phyloP scores from a whole-genome alignment of 2,329 filamentous ascomycete species.

The Aureobasidium lini region DNA sequence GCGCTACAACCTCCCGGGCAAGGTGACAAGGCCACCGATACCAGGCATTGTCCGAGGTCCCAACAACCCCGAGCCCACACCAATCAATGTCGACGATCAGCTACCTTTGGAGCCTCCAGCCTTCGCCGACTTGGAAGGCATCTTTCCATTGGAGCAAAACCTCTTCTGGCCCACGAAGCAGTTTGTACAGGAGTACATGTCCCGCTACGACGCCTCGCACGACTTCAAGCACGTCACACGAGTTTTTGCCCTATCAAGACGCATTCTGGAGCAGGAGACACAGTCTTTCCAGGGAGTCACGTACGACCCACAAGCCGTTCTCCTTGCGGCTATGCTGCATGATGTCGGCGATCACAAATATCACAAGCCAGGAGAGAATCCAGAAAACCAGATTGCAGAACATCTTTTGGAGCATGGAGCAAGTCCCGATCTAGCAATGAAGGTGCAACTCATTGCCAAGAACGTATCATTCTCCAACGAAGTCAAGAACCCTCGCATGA shows the following conservation, averaged over 20 bases:
- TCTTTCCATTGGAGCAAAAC: conserved; percentile 15
- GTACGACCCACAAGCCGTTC: conserved; percentile 52
- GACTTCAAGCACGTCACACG: conserved; percentile 79
- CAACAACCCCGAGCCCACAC: not conserved
- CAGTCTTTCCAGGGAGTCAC: conserved; percentile 24
- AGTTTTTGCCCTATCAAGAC: conserved; percentile 64
- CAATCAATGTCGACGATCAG: not conserved
- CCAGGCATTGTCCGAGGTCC: conserved; percentile 10
- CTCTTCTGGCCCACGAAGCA: conserved; percentile 35
- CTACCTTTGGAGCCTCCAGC: conserved; percentile 14
- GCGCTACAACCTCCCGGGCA: conserved; percentile 17
- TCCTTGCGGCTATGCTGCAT: conserved; percentile 58
- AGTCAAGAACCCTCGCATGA: conserved; percentile 52
- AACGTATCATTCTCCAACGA: conserved; percentile 76
- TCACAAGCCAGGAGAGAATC: conserved; percentile 40
- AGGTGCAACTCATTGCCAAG: conserved; percentile 64
- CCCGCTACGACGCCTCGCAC: conserved; percentile 75
- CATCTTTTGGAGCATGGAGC: conserved; percentile 53
- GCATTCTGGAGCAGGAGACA: conserved; percentile 50
- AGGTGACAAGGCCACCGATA: conserved; percentile 12
- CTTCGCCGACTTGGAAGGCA: conserved; percentile 14
- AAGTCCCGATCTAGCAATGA: conserved; percentile 49
- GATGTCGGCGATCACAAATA: conserved; percentile 88
- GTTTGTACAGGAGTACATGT: conserved; percentile 66
- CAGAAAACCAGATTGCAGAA: conserved; percentile 49